Conservation (phyloP, 371 early-diverging fungal species). For the Batkoa obscura region DNA sequence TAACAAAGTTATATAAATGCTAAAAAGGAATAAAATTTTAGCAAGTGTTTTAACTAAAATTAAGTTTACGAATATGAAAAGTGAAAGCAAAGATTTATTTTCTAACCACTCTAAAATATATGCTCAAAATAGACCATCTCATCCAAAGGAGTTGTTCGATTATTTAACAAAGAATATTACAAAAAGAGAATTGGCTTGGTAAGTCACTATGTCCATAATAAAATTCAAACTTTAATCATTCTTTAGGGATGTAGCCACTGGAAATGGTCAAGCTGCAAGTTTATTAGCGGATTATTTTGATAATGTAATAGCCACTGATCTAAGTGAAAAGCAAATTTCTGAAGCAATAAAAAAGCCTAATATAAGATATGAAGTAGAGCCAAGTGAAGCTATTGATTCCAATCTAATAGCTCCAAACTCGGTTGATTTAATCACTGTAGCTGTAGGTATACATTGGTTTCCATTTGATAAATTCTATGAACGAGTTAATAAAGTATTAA, state of each 20-base stretch:
- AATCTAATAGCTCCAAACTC: background rate
- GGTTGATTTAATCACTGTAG: constrained; percentile 2
- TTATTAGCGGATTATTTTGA: background rate
- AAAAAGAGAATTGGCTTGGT: background rate
- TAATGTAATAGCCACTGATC: constrained; percentile 1
- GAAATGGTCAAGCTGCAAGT: constrained; percentile 3
- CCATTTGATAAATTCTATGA: constrained; percentile 1
- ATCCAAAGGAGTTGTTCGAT: background rate
- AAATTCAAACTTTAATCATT: no score
- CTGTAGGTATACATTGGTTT: constrained; percentile 5
- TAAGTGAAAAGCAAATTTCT: background rate
- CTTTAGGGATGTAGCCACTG: constrained; percentile 5
- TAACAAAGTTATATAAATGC: no score
- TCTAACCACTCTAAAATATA: background rate
- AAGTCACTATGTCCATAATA: background rate
- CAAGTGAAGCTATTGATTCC: background rate
- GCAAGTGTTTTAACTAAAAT: no score
- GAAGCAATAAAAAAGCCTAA: background rate
- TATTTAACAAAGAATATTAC: background rate
- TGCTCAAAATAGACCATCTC: background rate
- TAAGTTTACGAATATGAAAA: no score
- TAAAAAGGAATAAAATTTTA: no score
- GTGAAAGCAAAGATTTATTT: constrained; percentile 1
- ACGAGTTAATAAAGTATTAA: constrained; percentile 1
- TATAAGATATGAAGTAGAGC: no score